Evolutionary conservation across 129 eudicot genomes (phyloP).

Genomic region (Erigeron canadensis): DNA sequence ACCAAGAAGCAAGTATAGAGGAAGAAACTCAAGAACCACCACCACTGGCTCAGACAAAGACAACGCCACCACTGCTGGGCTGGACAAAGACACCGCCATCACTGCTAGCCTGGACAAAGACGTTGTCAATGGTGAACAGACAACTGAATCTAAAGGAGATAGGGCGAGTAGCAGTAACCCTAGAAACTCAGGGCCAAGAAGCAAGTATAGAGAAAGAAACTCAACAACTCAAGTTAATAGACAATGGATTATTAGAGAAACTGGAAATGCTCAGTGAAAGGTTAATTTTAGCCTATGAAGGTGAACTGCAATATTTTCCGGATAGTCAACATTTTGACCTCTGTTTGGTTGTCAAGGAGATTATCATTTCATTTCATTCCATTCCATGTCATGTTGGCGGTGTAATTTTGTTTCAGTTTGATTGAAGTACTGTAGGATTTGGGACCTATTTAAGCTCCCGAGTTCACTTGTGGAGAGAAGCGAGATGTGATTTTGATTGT

Average conservation of each 20-base stretch:
- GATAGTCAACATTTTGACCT: slow-evolving; percentile 1
- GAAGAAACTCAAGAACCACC: slow-evolving; percentile 45
- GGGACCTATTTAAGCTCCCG: no score
- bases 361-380: no score
- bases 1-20: slow-evolving; percentile 45
- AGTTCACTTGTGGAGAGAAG: no score
- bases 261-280: slow-evolving; percentile 30
- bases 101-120: slow-evolving; percentile 1
- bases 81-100: no score
- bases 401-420: no score
- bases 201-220: slow-evolving; percentile 45
- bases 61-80: no score
- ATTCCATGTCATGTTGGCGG: no score
- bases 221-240: slow-evolving; percentile 48
- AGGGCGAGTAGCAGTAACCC: slow-evolving; percentile 35
- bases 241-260: slow-evolving; percentile 59
- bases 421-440: no score
- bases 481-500: no score
- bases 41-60: no score
- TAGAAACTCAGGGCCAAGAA: slow-evolving; percentile 42
- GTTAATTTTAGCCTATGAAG: neutral
- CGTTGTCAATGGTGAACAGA: slow-evolving; percentile 14
- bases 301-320: slow-evolving; percentile 10
- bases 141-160: slow-evolving; percentile 25
- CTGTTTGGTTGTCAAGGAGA: neutral